phyloP scores from a whole-genome alignment of 2,329 filamentous ascomycete species.

The Fonsecaea monophora region DNA sequence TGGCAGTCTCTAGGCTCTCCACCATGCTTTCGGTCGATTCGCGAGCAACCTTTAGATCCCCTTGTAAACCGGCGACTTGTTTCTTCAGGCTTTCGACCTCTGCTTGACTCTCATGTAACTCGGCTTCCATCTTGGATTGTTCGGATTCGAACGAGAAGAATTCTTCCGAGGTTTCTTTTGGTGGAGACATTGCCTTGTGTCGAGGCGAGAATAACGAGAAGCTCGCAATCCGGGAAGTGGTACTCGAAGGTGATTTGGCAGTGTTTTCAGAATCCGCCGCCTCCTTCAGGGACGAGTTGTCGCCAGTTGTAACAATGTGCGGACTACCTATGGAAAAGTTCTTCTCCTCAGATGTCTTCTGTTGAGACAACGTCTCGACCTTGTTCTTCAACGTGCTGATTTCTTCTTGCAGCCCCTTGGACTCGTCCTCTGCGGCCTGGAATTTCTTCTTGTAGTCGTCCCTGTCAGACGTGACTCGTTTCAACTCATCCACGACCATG shows the following conservation, averaged over 20 bases:
- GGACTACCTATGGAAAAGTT: background rate
- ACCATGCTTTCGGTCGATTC: slow-evolving; percentile 73
- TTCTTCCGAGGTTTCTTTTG: slow-evolving; percentile 64
- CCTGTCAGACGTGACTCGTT: slow-evolving; percentile 80
- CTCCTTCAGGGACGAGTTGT: slow-evolving; percentile 25
- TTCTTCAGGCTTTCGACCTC: slow-evolving; percentile 74
- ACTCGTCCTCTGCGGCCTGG: slow-evolving; percentile 70
- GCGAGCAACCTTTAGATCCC: slow-evolving; percentile 73
- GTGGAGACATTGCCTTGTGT: slow-evolving; percentile 44
- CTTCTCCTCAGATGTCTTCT: slow-evolving; percentile 38
- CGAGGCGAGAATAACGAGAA: slow-evolving; percentile 50
- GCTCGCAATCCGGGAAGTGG: slow-evolving; percentile 47
- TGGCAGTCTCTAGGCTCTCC: slow-evolving; percentile 70
- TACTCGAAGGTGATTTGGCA: slow-evolving; percentile 45
- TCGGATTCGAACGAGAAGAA: slow-evolving; percentile 95
- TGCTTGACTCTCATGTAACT: slow-evolving; percentile 71
- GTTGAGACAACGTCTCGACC: slow-evolving; percentile 44
- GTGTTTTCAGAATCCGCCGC: slow-evolving; percentile 28
- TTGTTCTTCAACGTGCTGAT: slow-evolving; percentile 60
- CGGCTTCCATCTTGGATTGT: slow-evolving; percentile 77
- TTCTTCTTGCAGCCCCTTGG: slow-evolving; percentile 69
- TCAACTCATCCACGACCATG: slow-evolving; percentile 93
- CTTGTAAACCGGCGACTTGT: slow-evolving; percentile 71
- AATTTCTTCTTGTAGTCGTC: slow-evolving; percentile 79
- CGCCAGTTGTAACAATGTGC: background rate